Evolutionary conservation across 164 flowering plant genomes (phyloP), one percentile per base, ranked within the genome.

Genomic region (Aristolochia contorta): DNA sequence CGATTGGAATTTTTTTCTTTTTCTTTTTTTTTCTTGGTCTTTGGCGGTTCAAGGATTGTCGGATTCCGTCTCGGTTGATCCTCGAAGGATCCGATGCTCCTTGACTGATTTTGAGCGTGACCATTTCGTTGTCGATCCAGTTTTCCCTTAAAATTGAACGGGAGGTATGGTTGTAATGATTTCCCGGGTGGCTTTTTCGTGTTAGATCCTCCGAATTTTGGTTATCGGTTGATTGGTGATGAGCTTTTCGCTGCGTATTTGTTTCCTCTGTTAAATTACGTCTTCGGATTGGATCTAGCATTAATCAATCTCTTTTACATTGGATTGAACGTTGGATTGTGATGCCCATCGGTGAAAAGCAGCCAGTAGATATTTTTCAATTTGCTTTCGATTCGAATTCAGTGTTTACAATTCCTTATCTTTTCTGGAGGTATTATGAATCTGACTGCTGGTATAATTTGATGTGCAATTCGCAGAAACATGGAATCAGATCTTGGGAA

Each of bases 401-500:
- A 24, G 33, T 16, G 16, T 24, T 5, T 16, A 12, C 10, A 54
- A 54, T 12, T 20, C 24, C 14, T 22, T 22, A 12, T 22, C 33
- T 24, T 12, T 21, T 15, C 24, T 6, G 14, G 57, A 8, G 27
- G 37, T 32, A 27, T 65, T 47, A 41, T 50, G 22, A n/a, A 22
- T 22, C 64, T 64, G 57, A 56, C 20, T 65, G 66, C 15, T 30
- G 58, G 16, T 24, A 22, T 62, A 22, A 63, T 69, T 64, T 56
- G 46, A 27, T 13, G 58, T 66, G 64, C 59, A 49, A 27, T 37
- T 73, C 64, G 71, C 64, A 78, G 82, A 62, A 66, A 68, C 59
- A 89, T 89, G 91, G 91, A 88, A 77, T 78, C 84, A 5, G 96
- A 87, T 81, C 87, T 75, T 58, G 97, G 94, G 5, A 88, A 91